Evolutionary conservation across 768 basidiomycete species (phyloP), one percentile per base, ranked within the genome.

Genomic region (Suillus luteus): DNA sequence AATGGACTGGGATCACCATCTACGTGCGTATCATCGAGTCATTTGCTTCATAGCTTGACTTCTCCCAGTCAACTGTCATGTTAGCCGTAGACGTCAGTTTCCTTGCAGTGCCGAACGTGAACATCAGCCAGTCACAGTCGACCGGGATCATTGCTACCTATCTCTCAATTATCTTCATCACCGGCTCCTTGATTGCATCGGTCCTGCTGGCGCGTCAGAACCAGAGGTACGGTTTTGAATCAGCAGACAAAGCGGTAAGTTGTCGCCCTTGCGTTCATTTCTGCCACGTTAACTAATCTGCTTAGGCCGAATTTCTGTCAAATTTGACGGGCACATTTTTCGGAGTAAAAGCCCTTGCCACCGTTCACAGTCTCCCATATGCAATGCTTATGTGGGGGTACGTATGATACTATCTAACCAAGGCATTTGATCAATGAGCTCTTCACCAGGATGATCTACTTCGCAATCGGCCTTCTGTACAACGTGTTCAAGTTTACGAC

Each of bases 11-110:
- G 40, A 78, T 83, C 51, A 80, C 79, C 27, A 78, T 83, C 38
- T 81, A 80, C 59, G 85, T 85, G 55, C 27, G 82, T 51, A 37
- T 27, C 33, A 19, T 40, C 9, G 24, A 27, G 37, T 35, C 6
- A n/a, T 7, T 24, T 0, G 1, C 12, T 60, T 17, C 6, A 17
- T 55, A 51, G 9, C 17, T 27, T 48, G 19, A 22, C 15, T 24
- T 44, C 24, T 19, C n/a, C 46, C 17, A 85, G 84, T 78, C 78
- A 1, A 83, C 82, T 2, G 82, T 86, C 11, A 71, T 86, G 48
- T 71, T 86, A 11, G 81, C 80, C n/a, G 82, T 82, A 3, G 84
- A 85, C 55, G 80, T 86, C 1, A 81, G 80, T 0, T 84, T 86
- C 66, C 70, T 87, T 8, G 81, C 83, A 10, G 84, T 86, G n/a